Percentiles rank a stretch among this genome's conserved stretches.
Conservation (phyloP, 768 basidiomycete genomes). For the Podaxis rugospora region DNA sequence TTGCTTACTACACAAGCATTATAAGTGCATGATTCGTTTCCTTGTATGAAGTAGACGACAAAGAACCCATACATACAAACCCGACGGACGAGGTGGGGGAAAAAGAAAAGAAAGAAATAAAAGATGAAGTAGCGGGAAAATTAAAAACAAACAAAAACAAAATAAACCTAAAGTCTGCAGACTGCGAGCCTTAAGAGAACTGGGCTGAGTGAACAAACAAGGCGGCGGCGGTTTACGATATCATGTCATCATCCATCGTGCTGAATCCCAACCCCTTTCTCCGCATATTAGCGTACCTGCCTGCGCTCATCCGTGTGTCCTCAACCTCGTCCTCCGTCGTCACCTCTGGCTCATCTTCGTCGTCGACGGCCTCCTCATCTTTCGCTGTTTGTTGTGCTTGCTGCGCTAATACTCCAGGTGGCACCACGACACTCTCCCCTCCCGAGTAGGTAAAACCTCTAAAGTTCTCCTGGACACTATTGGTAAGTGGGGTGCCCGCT, state of each 20-base stretch:
- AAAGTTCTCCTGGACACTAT: conserved; percentile 94
- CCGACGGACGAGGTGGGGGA: conserved; percentile 4
- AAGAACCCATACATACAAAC: background rate
- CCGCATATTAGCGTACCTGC: conserved; percentile 61
- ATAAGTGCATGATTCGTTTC: background rate
- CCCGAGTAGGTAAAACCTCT: conserved; percentile 89
- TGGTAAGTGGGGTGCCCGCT: conserved; percentile 72
- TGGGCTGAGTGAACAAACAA: background rate
- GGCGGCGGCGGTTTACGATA: conserved; percentile 20
- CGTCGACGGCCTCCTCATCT: conserved; percentile 52
- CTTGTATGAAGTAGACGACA: background rate
- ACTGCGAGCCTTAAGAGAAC: background rate
- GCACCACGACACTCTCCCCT: conserved; percentile 56
- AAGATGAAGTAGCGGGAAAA: background rate
- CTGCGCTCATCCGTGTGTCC: conserved; percentile 57
- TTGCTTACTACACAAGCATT: background rate
- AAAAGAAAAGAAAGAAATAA: too few relatives aligned
- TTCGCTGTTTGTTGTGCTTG: conserved; percentile 27
- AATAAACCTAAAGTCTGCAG: background rate
- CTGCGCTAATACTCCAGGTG: conserved; percentile 14
- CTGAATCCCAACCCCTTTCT: conserved; percentile 43
- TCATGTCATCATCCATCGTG: conserved; percentile 36
- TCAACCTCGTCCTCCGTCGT: conserved; percentile 78
- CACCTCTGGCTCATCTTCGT: conserved; percentile 42
- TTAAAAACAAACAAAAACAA: background rate